Evolutionary conservation across 306 rosid genomes (phyloP).

Genomic region (Trichosanthes truncata): DNA sequence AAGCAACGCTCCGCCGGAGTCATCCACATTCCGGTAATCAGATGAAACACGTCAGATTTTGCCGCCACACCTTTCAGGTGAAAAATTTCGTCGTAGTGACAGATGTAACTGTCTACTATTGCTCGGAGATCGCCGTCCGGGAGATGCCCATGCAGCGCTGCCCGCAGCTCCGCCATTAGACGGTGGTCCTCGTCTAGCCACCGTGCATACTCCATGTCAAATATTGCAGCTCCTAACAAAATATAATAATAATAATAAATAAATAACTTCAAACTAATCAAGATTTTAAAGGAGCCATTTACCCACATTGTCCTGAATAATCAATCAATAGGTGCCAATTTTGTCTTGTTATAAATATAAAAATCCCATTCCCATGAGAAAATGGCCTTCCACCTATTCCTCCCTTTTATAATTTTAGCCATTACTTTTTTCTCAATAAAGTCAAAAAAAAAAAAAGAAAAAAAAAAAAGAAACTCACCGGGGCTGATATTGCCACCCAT

Average conservation of each 20-base stretch:
- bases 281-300: neutral
- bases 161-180: conserved; percentile 54
- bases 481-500: conserved; percentile 63
- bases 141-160: conserved; percentile 47
- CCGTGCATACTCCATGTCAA: conserved; percentile 87
- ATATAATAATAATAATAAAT: neutral
- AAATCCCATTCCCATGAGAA: neutral
- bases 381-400: conserved; percentile 10
- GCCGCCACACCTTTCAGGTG: conserved; percentile 58
- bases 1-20: conserved; percentile 88
- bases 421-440: neutral
- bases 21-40: conserved; percentile 73
- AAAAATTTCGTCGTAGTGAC: conserved; percentile 74
- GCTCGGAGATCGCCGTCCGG: conserved; percentile 51
- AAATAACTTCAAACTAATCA: neutral
- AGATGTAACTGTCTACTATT: conserved; percentile 52
- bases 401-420: neutral
- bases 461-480: conserved; percentile 26
- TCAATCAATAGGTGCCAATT: neutral
- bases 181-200: conserved; percentile 92
- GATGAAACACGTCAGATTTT: conserved; percentile 84
- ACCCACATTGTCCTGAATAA: neutral
- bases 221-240: conserved; percentile 68
- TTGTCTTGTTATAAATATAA: neutral
- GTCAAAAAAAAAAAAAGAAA: neutral